Evolutionary conservation across 2,329 filamentous ascomycete genomes (phyloP).

Genomic region (Phaeosphaeriaceae sp.): DNA sequence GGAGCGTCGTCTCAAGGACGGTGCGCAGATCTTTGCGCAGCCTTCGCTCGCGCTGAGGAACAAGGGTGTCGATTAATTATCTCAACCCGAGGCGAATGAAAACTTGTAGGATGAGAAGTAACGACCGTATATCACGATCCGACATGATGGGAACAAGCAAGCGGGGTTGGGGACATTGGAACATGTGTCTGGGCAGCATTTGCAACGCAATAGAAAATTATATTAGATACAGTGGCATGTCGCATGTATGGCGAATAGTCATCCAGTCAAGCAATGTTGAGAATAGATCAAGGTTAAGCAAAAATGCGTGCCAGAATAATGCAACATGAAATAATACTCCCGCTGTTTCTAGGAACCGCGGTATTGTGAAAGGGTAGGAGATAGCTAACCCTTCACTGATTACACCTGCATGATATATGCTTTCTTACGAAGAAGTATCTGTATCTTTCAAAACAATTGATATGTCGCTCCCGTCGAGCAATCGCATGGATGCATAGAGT

Average conservation of each 20-base stretch:
- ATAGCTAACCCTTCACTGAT: no score
- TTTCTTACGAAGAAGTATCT: no score
- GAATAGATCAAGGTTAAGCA: not conserved
- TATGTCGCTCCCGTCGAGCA: no score
- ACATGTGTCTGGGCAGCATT: not conserved
- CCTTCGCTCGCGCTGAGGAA: constrained; percentile 35
- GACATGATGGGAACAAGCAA: not conserved
- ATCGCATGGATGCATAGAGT: no score
- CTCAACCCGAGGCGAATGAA: constrained; percentile 1
- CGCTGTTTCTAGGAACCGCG: no score
- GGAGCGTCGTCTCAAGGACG: constrained; percentile 68
- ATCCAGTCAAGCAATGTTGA: not conserved
- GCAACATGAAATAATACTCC: no score
- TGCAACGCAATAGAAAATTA: not conserved
- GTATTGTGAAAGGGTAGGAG: no score
- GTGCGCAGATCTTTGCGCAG: constrained; percentile 64
- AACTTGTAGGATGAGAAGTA: constrained; percentile 19
- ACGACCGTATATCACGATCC: constrained; percentile 6
- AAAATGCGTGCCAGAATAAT: not conserved
- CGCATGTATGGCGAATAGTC: not conserved
- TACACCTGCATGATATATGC: no score
- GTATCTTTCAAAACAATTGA: no score
- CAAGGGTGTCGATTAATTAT: constrained; percentile 27
- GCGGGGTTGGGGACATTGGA: not conserved
- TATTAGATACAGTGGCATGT: not conserved